phyloP scores from a whole-genome alignment of 768 basidiomycete genomes.

The Tylopilus intermedius region DNA sequence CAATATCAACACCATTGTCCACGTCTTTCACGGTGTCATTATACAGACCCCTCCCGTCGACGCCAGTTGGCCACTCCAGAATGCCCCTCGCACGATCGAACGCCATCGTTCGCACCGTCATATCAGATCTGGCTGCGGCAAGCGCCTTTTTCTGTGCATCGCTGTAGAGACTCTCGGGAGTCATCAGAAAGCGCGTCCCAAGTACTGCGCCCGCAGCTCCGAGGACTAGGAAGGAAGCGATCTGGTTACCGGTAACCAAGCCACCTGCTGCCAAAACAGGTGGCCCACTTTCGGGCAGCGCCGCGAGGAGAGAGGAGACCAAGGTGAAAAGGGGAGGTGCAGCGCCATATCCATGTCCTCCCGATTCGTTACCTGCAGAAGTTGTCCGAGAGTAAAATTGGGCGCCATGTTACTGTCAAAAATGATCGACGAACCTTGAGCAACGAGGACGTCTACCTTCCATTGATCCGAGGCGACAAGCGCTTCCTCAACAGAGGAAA shows the following conservation, averaged over 20 bases:
- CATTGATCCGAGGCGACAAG: slow-evolving; percentile 56
- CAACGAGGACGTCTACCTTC: slow-evolving; percentile 70
- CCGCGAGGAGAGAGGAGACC: slow-evolving; percentile 49
- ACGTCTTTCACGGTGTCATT: slow-evolving; percentile 55
- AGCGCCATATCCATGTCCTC: slow-evolving; percentile 62
- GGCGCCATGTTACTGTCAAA: neutral
- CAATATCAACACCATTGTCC: slow-evolving; percentile 43
- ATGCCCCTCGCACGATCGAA: slow-evolving; percentile 58
- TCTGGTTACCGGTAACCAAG: slow-evolving; percentile 55
- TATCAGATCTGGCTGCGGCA: slow-evolving; percentile 38
- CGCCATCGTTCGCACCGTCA: slow-evolving; percentile 55
- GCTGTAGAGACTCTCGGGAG: slow-evolving; percentile 58
- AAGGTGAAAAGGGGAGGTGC: slow-evolving; percentile 60
- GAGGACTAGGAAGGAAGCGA: slow-evolving; percentile 59
- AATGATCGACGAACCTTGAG: slow-evolving; percentile 53
- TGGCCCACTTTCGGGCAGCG: slow-evolving; percentile 38
- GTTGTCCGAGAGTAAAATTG: slow-evolving; percentile 1
- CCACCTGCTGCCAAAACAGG: slow-evolving; percentile 75
- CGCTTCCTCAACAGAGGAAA: slow-evolving; percentile 59
- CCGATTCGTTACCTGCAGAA: slow-evolving; percentile 64
- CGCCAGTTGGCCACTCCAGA: slow-evolving; percentile 53
- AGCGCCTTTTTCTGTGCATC: slow-evolving; percentile 51
- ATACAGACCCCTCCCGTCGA: slow-evolving; percentile 50
- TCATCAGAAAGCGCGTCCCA: slow-evolving; percentile 72
- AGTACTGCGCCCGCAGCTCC: slow-evolving; percentile 66